phyloP scores from a whole-genome alignment of 306 rosid species.

The Quillaja saponaria region DNA sequence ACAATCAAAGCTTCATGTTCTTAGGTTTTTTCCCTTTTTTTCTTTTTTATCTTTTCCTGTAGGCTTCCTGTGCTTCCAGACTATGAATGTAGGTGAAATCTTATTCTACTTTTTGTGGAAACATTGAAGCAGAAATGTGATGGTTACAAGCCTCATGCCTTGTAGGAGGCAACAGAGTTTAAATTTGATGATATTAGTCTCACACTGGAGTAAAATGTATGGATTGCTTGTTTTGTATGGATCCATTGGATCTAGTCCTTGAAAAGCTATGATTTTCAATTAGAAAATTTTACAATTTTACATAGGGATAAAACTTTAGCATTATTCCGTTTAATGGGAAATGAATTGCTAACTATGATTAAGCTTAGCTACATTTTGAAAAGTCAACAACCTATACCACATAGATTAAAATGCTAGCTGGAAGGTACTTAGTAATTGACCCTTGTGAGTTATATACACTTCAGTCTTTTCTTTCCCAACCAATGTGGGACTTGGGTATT shows the following conservation, averaged over 20 bases:
- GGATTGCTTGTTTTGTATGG: slow-evolving; percentile 35
- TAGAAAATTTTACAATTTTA: slow-evolving; percentile 12
- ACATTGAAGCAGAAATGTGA: slow-evolving; percentile 12
- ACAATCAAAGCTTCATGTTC: not conserved
- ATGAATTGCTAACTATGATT: not conserved
- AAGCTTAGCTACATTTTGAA: too few relatives aligned
- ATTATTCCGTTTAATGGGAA: not conserved
- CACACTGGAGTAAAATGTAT: slow-evolving; percentile 27
- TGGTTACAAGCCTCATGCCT: not conserved
- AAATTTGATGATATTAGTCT: not conserved
- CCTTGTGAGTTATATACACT: too few relatives aligned
- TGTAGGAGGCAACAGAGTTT: not conserved
- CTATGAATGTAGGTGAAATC: too few relatives aligned
- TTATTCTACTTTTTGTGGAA: not conserved
- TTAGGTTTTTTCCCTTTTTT: slow-evolving; percentile 10
- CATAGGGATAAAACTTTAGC: not conserved
- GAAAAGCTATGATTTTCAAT: not conserved
- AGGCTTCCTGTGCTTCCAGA: not conserved
- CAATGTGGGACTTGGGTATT: too few relatives aligned
- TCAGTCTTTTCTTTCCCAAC: too few relatives aligned
- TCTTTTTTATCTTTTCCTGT: not conserved
- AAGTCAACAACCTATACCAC: too few relatives aligned
- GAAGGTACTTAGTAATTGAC: too few relatives aligned
- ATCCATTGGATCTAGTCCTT: slow-evolving; percentile 19
- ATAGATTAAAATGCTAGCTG: too few relatives aligned